Conservation (phyloP, 176 grass and related monocot genomes). For the Paspalum vaginatum region DNA sequence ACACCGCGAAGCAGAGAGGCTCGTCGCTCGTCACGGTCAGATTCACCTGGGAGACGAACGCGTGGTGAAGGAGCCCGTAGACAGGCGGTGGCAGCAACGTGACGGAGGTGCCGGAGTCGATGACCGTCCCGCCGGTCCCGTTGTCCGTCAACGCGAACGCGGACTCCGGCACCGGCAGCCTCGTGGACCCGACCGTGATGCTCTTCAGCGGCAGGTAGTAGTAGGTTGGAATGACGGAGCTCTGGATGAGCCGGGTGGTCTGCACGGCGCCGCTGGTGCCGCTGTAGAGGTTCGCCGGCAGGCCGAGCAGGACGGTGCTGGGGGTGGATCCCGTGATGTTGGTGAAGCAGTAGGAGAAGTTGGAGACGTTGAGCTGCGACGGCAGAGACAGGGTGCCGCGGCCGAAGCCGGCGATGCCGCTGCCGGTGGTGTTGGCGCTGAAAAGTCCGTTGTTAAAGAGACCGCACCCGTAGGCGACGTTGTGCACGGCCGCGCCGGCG, state of each 20-base stretch:
- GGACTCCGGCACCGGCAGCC: constrained; percentile 37
- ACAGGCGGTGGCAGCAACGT: constrained; percentile 23
- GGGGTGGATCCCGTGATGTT: constrained; percentile 1
- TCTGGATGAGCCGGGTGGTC: constrained; percentile 39
- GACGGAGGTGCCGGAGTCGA: constrained; percentile 52
- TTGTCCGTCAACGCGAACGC: constrained; percentile 13
- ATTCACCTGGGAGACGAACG: constrained; percentile 37
- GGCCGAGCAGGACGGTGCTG: constrained; percentile 46
- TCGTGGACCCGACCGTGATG: constrained; percentile 45
- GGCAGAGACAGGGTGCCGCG: constrained; percentile 42
- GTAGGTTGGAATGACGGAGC: not conserved
- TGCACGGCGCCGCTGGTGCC: not conserved
- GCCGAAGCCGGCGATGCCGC: constrained; percentile 45
- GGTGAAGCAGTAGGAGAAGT: constrained; percentile 64
- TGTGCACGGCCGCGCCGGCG: not conserved
- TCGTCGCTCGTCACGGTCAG: constrained; percentile 39
- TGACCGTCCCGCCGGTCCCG: constrained; percentile 49
- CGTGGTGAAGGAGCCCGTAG: constrained; percentile 28
- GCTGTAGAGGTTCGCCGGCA: constrained; percentile 31
- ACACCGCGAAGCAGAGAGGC: constrained; percentile 48
- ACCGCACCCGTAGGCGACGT: constrained; percentile 47
- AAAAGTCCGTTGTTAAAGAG: constrained; percentile 29
- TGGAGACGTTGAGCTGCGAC: constrained; percentile 48
- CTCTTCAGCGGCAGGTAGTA: constrained; percentile 48
- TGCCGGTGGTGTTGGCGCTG: constrained; percentile 32